phyloP scores from a whole-genome alignment of 2,329 filamentous ascomycete genomes.

The Fonsecaea pedrosoi region DNA sequence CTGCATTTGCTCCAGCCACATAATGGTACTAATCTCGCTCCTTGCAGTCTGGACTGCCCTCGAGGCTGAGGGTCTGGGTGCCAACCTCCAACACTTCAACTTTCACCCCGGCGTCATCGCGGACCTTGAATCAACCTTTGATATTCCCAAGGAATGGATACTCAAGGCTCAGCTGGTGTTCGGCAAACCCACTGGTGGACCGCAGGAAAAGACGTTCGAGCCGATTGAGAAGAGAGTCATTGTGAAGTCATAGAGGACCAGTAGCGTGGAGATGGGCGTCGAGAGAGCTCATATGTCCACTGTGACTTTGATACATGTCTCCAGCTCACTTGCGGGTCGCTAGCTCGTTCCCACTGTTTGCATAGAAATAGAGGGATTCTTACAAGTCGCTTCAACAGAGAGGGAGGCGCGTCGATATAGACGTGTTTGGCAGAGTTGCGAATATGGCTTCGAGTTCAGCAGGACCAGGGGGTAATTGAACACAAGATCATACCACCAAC shows the following conservation, averaged over 20 bases:
- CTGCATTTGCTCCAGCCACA: neutral
- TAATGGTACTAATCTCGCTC: neutral
- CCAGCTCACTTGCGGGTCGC: neutral
- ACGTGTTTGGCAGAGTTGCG: neutral
- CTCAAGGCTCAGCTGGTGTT: constrained; percentile 86
- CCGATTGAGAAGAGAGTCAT: constrained; percentile 34
- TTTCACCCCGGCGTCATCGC: constrained; percentile 71
- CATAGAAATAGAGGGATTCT: neutral
- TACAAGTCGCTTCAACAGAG: neutral
- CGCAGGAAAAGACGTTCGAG: constrained; percentile 33
- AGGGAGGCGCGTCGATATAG: neutral
- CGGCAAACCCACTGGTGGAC: constrained; percentile 52
- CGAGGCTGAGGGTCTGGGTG: constrained; percentile 81
- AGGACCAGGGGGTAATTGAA: neutral
- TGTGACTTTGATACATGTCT: neutral
- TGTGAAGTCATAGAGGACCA: constrained; percentile 23
- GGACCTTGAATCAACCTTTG: constrained; percentile 72
- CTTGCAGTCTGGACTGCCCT: constrained; percentile 75
- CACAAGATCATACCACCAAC: neutral
- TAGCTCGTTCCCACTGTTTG: neutral
- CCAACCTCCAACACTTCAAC: constrained; percentile 94
- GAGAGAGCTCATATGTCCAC: neutral
- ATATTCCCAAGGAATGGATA: constrained; percentile 73
- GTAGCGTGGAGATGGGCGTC: neutral
- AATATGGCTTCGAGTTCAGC: neutral